Conservation (phyloP, 2,329 filamentous ascomycete species). For the Curvularia spicifera region DNA sequence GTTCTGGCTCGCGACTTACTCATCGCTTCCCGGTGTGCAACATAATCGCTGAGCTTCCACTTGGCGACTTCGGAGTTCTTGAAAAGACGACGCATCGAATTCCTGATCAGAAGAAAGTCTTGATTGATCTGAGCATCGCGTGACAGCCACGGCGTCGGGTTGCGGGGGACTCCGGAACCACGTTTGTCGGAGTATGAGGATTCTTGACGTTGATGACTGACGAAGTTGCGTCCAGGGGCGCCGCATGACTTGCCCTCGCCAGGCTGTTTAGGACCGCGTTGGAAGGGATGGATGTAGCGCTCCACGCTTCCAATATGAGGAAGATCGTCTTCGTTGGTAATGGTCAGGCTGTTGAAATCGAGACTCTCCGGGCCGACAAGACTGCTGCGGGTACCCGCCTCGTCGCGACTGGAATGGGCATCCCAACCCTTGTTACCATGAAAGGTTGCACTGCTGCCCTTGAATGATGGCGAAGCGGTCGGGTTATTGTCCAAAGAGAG, state of each 20-base stretch:
- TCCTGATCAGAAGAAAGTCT: constrained; percentile 42
- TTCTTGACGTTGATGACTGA: constrained; percentile 4
- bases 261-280: constrained; percentile 9
- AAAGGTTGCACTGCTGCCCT: constrained; percentile 24
- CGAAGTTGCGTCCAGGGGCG: constrained; percentile 4
- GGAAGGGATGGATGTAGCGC: constrained; percentile 16
- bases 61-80: constrained; percentile 42
- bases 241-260: not conserved
- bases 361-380: constrained; percentile 22
- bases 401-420: constrained; percentile 10
- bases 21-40: constrained; percentile 41
- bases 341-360: constrained; percentile 18
- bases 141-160: constrained; percentile 36
- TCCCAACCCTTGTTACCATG: constrained; percentile 18
- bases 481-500: not conserved
- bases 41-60: constrained; percentile 43
- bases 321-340: constrained; percentile 8
- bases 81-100: constrained; percentile 46
- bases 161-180: constrained; percentile 19
- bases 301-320: not conserved
- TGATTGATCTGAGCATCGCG: constrained; percentile 33
- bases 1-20: constrained; percentile 23
- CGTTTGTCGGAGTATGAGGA: constrained; percentile 8
- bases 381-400: constrained; percentile 11
- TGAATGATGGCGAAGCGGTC: constrained; percentile 11